Evolutionary conservation across 163 green algal genomes (phyloP), one percentile per base, ranked within the genome.

Genomic region (Coccomyxa subellipsoidea): DNA sequence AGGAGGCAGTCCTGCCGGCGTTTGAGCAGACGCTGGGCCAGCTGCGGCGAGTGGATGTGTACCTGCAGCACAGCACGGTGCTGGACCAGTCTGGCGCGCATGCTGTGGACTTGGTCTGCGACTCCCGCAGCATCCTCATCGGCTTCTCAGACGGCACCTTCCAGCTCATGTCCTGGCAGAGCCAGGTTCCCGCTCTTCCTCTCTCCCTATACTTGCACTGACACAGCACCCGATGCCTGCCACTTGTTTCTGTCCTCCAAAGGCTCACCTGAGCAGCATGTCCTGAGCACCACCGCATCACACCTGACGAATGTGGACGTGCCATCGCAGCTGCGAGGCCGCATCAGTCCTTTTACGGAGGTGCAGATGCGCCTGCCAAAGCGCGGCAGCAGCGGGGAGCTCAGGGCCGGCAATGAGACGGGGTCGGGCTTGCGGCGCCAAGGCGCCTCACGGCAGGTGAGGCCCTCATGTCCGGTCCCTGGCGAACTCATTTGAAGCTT

Each of bases 121-220:
- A 89, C 81, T 83, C 72, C 71, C 77, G 85, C 27, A 80, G 54
- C 31, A 32, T 89, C 36, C 70, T 89, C 29, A 82, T 96, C 0
- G 90, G 84, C 0, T 88, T 93, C 32, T 81, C 81, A 8, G 90
- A 94, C 35, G 93, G 93, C n/a, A 87, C 83, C 34, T 83, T 93
- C 78, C 88, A 88, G 37, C 83, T 87, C 8, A 88, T 88, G 69
- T 92, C 86, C 7, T 96, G 92, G 92, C 81, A 87, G 8, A 89
- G 88, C 54, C 91, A 95, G 90, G 91, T 94, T 79, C 66, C 27
- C n/a, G 66, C 66, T 73, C 7, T 36, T 1, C 66, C n/a, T 59
- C 47, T 27, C 23, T 18, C 47, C 23, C 47, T 27, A 59, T 59
- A 12, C 47, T 59, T 59, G 47, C 47, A 59, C 4, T 59, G 47